phyloP scores from a whole-genome alignment of 2,329 filamentous ascomycete species.

The Exserohilum rostratum region DNA sequence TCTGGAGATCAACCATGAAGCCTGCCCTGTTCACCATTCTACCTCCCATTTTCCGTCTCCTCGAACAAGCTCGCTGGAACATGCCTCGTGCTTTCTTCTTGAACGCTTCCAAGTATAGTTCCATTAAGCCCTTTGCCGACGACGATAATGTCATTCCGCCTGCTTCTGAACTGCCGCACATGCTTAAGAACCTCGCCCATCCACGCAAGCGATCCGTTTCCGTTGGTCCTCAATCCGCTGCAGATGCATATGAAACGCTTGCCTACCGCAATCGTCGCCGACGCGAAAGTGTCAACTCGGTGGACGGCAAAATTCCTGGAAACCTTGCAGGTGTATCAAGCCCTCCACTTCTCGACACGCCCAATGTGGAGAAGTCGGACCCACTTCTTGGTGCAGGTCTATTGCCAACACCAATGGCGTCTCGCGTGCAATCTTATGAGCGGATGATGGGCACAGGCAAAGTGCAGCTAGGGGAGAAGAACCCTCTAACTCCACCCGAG shows the following conservation, averaged over 20 bases:
- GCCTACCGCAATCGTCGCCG: slow-evolving; percentile 81
- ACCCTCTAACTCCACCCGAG: slow-evolving; percentile 30
- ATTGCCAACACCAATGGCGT: slow-evolving; percentile 55
- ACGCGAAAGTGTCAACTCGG: slow-evolving; percentile 63
- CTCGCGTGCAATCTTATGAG: slow-evolving; percentile 68
- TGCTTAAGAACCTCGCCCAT: slow-evolving; percentile 81
- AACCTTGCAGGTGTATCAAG: slow-evolving; percentile 31
- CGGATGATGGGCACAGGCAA: slow-evolving; percentile 73
- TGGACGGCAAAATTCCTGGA: slow-evolving; percentile 38
- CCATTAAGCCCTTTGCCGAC: slow-evolving; percentile 73
- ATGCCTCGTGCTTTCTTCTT: slow-evolving; percentile 91
- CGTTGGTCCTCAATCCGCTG: slow-evolving; percentile 91
- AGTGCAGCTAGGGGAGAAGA: slow-evolving; percentile 34
- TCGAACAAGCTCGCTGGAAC: slow-evolving; percentile 79
- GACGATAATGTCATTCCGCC: slow-evolving; percentile 89
- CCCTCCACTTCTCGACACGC: slow-evolving; percentile 42
- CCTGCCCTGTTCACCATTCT: slow-evolving; percentile 76
- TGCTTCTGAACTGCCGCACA: slow-evolving; percentile 82
- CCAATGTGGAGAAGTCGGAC: slow-evolving; percentile 34
- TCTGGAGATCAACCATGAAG: slow-evolving; percentile 91
- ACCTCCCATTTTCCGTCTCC: slow-evolving; percentile 84
- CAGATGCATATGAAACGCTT: slow-evolving; percentile 93
- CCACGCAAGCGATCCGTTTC: slow-evolving; percentile 83
- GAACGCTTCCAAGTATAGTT: slow-evolving; percentile 86
- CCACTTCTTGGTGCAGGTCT: slow-evolving; percentile 51